Evolutionary conservation across 805 yeast genomes (phyloP), one percentile per base, ranked within the genome.

Genomic region (Vanderwaltozyma tropicalis): DNA sequence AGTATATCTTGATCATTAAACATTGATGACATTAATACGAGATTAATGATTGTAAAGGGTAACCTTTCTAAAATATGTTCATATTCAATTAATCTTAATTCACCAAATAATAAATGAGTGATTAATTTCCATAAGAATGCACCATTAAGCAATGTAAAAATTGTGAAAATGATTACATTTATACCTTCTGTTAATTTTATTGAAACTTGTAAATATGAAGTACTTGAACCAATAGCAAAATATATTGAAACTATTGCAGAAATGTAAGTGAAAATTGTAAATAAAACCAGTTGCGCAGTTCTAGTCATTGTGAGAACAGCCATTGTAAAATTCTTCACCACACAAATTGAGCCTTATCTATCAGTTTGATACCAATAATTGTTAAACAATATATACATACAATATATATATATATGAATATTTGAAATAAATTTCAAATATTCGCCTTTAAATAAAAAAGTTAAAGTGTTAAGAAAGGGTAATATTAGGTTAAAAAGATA

Each of bases 31-130:
- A 77, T 69, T 51, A 80, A 59, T 35, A 85, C 54, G 39, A 80
- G 69, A 47, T 76, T 77, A 29, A 83, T 74, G 16, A 80, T 63
- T 2, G 83, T 71, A 39, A 63, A 76, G 68, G 79, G 82, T 36
- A 74, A 67, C 54, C 76, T 69, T 54, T 72, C 94, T 55, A 69
- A 73, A 36, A 75, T 68, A 52, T 81, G 88, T 47, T 88, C 94
- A 37, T 71, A 59, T 55, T 89, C 98, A 25, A 82, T 68, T 13
- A 76, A 60, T 40, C 95, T 66, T 37, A 89, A 62, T 40, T 76
- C 77, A 0, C 95, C 95, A 63, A 87, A 86, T 27, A 85, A 48
- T 0, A 77, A 1, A 20, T 58, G 44, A 34, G 78, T 80, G 0
- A 78, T 44, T 8, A 68, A 30, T 44, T 74, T 72, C 25, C 76